Base-by-base conservation (phyloP, 495 filamentous ascomycete species). In the Aspergillus funiculosus region DNA sequence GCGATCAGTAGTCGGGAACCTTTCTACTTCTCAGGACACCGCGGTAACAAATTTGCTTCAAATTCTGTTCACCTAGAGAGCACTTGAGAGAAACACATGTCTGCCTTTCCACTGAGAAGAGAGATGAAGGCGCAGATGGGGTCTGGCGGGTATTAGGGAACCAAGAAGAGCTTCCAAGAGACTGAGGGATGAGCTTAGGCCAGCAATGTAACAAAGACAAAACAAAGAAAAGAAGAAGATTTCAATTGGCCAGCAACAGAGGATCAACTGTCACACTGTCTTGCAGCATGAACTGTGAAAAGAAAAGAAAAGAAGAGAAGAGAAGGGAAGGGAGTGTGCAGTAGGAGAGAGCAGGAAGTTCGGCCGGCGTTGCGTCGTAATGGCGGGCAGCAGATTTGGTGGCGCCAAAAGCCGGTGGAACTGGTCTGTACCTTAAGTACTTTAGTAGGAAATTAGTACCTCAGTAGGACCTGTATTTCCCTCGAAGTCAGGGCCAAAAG, bases 361-460 rank as follows among this genome's bases (percentile, higher is more conserved):
- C 13, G 28, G 13, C 18, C 10, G 28, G 21, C 29, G 37, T 36
- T 47, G 25, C 11, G 46, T 47, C 25, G 35, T 48, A 48, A 40
- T 48, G 37, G 6, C 28, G n/a, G 36, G 25, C 13, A 41, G 8
- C 10, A 17, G n/a, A 39, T 22, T 52, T 49, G 42, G 40, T 49
- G 40, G 51, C 41, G 51, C 21, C 41, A 14, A 38, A 2, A 20
- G 41, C 48, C 29, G 35, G 49, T 46, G 37, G 35, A 45, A 39
- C 40, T 29, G 31, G 19, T 29, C 24, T 6, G 10, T 26, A 19
- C 25, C 39, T 30, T 20, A 29, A n/a, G n/a, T n/a, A n/a, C n/a
- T n/a, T n/a, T n/a, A n/a, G n/a, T n/a, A n/a, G n/a, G n/a, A n/a
- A n/a, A n/a, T n/a, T n/a, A n/a, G 26, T 28, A 11, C 26, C 26